These are phyloP conservation scores for Podospora appendiculata DNA, from an alignment of 495 filamentous ascomycete genomes.

Conservation along the genomic window DNA sequence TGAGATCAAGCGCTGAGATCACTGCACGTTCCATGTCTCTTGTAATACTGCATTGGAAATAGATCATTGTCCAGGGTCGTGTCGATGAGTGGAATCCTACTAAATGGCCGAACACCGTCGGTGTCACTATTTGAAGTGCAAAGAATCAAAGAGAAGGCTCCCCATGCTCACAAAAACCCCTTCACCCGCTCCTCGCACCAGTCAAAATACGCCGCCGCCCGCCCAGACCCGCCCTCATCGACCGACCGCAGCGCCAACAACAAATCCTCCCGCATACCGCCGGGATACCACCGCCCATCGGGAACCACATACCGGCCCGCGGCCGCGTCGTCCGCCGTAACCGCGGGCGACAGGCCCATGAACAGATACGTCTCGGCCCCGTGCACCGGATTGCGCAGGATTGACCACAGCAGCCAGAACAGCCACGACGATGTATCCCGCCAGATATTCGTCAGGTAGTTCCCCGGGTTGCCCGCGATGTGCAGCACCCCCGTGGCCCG, in stretches of 20 bases:
- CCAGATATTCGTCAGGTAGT: conserved; percentile 21
- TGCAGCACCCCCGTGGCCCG: conserved; percentile 10
- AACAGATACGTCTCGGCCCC: conserved; percentile 36
- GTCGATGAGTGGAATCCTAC: too few relatives aligned
- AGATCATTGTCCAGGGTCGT: too few relatives aligned
- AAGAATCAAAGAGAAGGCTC: too few relatives aligned
- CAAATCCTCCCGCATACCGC: conserved; percentile 4
- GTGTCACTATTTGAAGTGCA: too few relatives aligned
- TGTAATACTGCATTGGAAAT: too few relatives aligned
- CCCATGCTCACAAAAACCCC: background rate
- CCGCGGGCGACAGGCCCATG: conserved; percentile 29
- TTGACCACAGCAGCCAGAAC: conserved; percentile 6
- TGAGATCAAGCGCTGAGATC: too few relatives aligned
- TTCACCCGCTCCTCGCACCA: conserved; percentile 14
- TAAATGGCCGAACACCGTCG: too few relatives aligned
- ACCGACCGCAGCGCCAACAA: conserved; percentile 2
- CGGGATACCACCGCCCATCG: conserved; percentile 24
- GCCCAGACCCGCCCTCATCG: conserved; percentile 10
- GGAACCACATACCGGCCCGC: conserved; percentile 31
- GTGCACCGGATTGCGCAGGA: conserved; percentile 18
- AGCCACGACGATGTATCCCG: conserved; percentile 10
- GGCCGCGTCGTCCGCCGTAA: conserved; percentile 20
- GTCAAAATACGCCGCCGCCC: conserved; percentile 11
- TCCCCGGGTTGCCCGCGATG: conserved; percentile 34
- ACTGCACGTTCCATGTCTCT: too few relatives aligned